Conservation (phyloP, 2,329 filamentous ascomycete species). For the Microdochium nivale region DNA sequence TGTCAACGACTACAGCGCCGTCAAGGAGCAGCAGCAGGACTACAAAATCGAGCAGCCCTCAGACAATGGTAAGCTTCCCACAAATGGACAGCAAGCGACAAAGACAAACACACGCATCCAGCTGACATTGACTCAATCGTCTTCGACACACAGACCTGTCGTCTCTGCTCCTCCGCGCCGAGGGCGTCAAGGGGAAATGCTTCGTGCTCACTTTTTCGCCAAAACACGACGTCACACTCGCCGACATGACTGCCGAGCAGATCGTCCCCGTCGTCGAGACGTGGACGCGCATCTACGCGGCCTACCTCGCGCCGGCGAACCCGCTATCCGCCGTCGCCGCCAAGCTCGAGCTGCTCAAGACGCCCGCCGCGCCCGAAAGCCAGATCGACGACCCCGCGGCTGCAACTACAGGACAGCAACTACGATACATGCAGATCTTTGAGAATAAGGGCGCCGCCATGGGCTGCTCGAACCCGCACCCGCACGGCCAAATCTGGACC, state of each 20-base stretch:
- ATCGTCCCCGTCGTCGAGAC: constrained; percentile 79
- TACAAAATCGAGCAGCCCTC: constrained; percentile 47
- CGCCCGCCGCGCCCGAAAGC: constrained; percentile 25
- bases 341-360: constrained; percentile 26
- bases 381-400: constrained; percentile 31
- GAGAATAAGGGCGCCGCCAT: constrained; percentile 98
- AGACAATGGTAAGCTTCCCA: constrained; percentile 21
- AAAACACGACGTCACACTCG: constrained; percentile 83
- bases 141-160: constrained; percentile 50
- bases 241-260: constrained; percentile 70
- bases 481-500: constrained; percentile 94
- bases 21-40: constrained; percentile 84
- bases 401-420: constrained; percentile 68
- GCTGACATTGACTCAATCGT: neutral
- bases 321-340: constrained; percentile 42
- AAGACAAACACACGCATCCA: no score
- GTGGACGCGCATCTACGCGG: constrained; percentile 85
- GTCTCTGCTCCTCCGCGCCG: constrained; percentile 68
- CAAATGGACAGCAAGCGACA: no score
- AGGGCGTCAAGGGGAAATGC: constrained; percentile 88
- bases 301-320: constrained; percentile 66
- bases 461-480: constrained; percentile 98
- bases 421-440: constrained; percentile 98
- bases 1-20: constrained; percentile 94
- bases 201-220: constrained; percentile 94